Base-by-base conservation (phyloP, 2,329 filamentous ascomycete species). In the Escovopsis sp. region DNA sequence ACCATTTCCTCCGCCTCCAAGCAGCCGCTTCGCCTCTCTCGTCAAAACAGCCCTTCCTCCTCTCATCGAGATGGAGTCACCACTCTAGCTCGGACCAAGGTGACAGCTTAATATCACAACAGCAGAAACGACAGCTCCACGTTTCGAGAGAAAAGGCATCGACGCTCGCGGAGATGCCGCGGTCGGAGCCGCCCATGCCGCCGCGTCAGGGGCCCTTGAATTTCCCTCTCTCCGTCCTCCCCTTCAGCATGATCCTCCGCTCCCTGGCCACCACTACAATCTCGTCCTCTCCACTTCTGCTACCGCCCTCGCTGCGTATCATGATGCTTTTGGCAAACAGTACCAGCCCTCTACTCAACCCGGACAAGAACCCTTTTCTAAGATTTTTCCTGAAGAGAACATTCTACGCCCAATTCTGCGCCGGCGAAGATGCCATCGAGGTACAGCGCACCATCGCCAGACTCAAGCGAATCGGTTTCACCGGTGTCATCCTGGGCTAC, bases 401-500 rank as follows among this genome's bases (percentile, higher is more conserved):
- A 0, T 87, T 94, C 53, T 94, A 94, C 58, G 77, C 79, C 20
- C 88, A 95, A 53, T 95, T 94, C 61, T 95, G 88, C 59, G 85
- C 84, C 0, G 88, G 88, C 25, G 82, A 87, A 61, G 81, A 74
- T 39, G 67, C 72, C 0, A 52, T 58, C 2, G 84, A 94, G 59
- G 81, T 93, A 2, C 65, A 68, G 35, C 61, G 57, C 27, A 87
- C 81, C 0, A 74, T 86, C 27, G 56, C 68, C 2, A 65, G 70
- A 2, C 67, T 94, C 9, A 84, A 85, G 58, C 59, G 67, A 29
- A 76, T 89, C 36, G 88, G 88, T 2, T 94, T 85, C 56, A 75
- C 74, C 20, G 88, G 87, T 11, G 83, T 94, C 6, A 86, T 94
- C 42, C 68, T 94, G 37, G 79, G 84, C 39, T 94, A 93, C 53